Evolutionary conservation across 495 filamentous ascomycete genomes (phyloP).

Genomic region (Extremus antarcticus): DNA sequence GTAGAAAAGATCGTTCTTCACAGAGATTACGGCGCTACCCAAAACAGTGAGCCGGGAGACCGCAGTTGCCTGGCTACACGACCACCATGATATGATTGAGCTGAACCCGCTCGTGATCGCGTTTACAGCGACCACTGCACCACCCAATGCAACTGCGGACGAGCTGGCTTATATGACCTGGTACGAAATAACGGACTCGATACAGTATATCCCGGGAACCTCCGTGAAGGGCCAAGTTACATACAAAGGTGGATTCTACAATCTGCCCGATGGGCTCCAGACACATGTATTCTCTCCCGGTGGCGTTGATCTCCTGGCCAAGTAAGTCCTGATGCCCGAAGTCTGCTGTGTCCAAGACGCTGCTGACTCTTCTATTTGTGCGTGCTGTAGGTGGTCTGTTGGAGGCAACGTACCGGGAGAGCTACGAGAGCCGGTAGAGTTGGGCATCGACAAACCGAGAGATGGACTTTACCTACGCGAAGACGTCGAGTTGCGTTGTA

Average conservation of each 20-base stretch:
- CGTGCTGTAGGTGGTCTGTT: conserved; percentile 58
- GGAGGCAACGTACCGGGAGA: conserved; percentile 56
- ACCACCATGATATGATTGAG: conserved; percentile 67
- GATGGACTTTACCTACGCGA: conserved; percentile 64
- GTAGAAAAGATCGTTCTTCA: conserved; percentile 6
- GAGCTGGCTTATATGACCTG: conserved; percentile 53
- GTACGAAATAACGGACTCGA: conserved; percentile 62
- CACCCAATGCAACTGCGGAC: conserved; percentile 50
- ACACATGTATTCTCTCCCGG: conserved; percentile 66
- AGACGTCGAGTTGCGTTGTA: conserved; percentile 68
- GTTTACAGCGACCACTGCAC: conserved; percentile 51
- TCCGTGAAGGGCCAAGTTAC: conserved; percentile 52
- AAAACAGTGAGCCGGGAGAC: conserved; percentile 51
- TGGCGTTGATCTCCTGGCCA: conserved; percentile 56
- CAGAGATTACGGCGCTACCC: conserved; percentile 53
- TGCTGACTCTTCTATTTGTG: no score
- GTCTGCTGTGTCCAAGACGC: no score
- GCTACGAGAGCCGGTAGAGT: conserved; percentile 43
- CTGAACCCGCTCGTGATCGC: conserved; percentile 69
- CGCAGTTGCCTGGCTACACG: conserved; percentile 59
- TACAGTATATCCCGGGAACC: conserved; percentile 60
- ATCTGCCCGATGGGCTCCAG: conserved; percentile 55
- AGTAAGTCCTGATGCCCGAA: no score
- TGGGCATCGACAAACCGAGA: conserved; percentile 48
- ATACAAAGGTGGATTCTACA: conserved; percentile 66